These are phyloP conservation scores for Thyridium curvatum DNA, from an alignment of 2,329 filamentous ascomycete genomes.

Conservation along the genomic window DNA sequence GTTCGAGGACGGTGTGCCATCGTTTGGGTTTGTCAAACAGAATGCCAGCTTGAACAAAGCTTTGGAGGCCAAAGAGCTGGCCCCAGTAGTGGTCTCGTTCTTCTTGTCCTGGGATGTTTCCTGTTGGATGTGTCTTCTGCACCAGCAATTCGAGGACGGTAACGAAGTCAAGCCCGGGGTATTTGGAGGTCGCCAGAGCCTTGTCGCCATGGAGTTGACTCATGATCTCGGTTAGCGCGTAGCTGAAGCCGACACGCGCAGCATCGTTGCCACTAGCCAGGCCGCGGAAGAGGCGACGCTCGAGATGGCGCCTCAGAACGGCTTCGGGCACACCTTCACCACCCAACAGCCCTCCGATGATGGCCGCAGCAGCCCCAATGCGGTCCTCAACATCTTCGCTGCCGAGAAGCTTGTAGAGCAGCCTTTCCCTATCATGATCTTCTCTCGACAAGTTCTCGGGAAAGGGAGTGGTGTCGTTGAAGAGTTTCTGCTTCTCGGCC, in stretches of 20 bases:
- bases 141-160: constrained; percentile 45
- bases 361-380: constrained; percentile 51
- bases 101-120: constrained; percentile 61
- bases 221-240: constrained; percentile 79
- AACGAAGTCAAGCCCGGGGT: constrained; percentile 48
- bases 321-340: constrained; percentile 42
- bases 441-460: constrained; percentile 43
- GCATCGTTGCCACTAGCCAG: constrained; percentile 87
- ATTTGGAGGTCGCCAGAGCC: constrained; percentile 37
- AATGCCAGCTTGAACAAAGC: constrained; percentile 73
- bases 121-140: constrained; percentile 48
- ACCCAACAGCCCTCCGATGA: constrained; percentile 49
- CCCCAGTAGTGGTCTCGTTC: constrained; percentile 82
- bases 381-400: constrained; percentile 52
- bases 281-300: constrained; percentile 72
- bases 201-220: constrained; percentile 58
- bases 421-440: constrained; percentile 51
- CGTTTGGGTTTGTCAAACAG: constrained; percentile 54
- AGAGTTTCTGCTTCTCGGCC: constrained; percentile 6
- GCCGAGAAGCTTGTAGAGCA: constrained; percentile 54
- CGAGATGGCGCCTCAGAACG: constrained; percentile 51
- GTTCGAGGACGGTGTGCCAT: constrained; percentile 64
- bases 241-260: constrained; percentile 80
- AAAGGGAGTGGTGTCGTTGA: constrained; percentile 36
- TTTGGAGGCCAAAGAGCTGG: constrained; percentile 79